These are phyloP conservation scores for Blastomyces silverae DNA, from an alignment of 2,329 filamentous ascomycete genomes.

Conservation along the genomic window DNA sequence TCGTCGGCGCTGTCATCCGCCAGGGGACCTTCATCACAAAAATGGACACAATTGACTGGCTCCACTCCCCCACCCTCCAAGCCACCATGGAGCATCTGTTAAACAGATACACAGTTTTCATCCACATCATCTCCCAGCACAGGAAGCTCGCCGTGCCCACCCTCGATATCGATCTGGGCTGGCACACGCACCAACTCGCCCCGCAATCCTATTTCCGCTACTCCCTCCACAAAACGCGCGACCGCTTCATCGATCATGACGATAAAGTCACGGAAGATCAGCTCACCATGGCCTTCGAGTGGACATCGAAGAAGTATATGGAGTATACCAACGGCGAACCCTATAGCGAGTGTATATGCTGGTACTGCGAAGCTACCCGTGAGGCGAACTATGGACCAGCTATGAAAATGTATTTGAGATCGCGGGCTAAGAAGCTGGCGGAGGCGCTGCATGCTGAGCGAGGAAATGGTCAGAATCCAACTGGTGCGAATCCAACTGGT, in stretches of 20 bases:
- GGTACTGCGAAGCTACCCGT: constrained; percentile 72
- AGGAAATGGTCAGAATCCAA: constrained; percentile 43
- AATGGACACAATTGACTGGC: constrained; percentile 71
- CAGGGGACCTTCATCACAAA: constrained; percentile 45
- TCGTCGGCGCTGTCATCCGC: constrained; percentile 39
- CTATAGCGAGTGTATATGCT: constrained; percentile 72
- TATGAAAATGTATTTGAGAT: constrained; percentile 41
- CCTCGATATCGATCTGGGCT: constrained; percentile 36
- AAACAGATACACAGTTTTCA: constrained; percentile 47
- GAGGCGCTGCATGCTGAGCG: constrained; percentile 40
- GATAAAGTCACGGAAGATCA: constrained; percentile 69
- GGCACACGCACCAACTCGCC: constrained; percentile 68
- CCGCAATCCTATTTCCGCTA: constrained; percentile 57
- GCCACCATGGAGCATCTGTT: constrained; percentile 60
- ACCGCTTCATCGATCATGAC: constrained; percentile 68
- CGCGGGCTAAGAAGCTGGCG: constrained; percentile 47
- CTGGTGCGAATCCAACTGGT: constrained; percentile 49
- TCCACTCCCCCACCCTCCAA: constrained; percentile 60
- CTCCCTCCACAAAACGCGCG: constrained; percentile 41
- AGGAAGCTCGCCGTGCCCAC: constrained; percentile 33
- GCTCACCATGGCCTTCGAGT: constrained; percentile 61
- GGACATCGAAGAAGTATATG: constrained; percentile 65
- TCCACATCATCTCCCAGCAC: constrained; percentile 37
- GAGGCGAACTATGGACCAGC: constrained; percentile 46
- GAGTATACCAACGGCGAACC: constrained; percentile 56